Evolutionary conservation across 2,329 filamentous ascomycete genomes (phyloP).

Genomic region (Cladophialophora psammophila): DNA sequence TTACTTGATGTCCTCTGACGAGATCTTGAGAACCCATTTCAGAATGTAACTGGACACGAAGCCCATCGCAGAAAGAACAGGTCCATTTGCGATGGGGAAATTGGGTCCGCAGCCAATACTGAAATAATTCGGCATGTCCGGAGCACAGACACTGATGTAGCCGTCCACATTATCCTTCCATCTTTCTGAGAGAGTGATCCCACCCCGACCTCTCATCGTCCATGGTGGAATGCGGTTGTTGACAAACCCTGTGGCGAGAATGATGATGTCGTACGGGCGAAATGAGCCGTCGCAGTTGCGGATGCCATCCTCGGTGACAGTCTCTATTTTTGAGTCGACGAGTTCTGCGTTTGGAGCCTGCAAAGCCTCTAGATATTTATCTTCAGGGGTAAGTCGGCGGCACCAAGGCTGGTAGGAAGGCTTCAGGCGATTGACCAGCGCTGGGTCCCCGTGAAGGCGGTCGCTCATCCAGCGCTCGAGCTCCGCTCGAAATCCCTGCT

Average conservation of each 20-base stretch:
- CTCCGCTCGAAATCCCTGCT: neutral
- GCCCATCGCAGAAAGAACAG: neutral
- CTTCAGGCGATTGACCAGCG: neutral
- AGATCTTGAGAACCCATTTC: neutral
- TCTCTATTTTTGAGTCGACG: neutral
- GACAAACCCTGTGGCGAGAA: neutral
- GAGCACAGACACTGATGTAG: neutral
- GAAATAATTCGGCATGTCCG: constrained; percentile 1
- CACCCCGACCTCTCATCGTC: neutral
- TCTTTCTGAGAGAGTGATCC: neutral
- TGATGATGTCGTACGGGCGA: neutral
- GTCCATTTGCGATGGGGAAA: neutral
- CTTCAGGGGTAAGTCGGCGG: neutral
- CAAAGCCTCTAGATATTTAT: neutral
- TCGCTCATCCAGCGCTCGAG: neutral
- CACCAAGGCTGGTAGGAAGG: constrained; percentile 1
- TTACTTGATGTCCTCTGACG: neutral
- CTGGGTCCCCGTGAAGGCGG: neutral
- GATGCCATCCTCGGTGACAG: neutral
- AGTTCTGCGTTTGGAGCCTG: neutral
- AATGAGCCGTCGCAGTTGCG: neutral
- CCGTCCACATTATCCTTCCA: constrained; percentile 2
- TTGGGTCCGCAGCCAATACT: constrained; percentile 1
- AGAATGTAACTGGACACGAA: neutral
- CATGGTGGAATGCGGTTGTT: neutral